A percentile compares a stretch with the other conserved stretches of the same genome.
These are phyloP conservation scores for Lodderomyces margitis DNA, from an alignment of 1,139 yeast genomes.

Conservation along the genomic window DNA sequence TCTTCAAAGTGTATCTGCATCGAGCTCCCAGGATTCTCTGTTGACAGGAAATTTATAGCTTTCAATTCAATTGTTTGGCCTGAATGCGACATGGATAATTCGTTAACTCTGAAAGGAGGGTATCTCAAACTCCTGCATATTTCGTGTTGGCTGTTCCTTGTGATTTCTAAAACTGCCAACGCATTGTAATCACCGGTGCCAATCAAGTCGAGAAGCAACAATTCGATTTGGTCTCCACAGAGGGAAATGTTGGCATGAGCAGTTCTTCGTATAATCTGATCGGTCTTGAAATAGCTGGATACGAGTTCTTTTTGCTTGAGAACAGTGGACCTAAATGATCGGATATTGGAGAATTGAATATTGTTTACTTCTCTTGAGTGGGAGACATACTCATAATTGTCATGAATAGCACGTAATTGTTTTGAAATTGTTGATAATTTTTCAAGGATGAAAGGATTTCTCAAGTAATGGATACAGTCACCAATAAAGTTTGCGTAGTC, in stretches of 20 bases:
- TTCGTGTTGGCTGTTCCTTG: neutral
- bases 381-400: conserved; percentile 17
- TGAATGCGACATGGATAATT: conserved; percentile 24
- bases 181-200: conserved; percentile 29
- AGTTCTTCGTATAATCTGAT: conserved; percentile 38
- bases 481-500: conserved; percentile 27
- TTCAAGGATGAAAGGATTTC: conserved; percentile 44
- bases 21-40: neutral
- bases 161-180: conserved; percentile 34
- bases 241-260: conserved; percentile 13
- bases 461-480: conserved; percentile 20
- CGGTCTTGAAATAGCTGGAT: conserved; percentile 39
- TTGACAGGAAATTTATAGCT: conserved; percentile 24
- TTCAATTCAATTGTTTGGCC: conserved; percentile 23
- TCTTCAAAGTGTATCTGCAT: conserved; percentile 19
- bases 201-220: conserved; percentile 31
- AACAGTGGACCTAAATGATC: conserved; percentile 23
- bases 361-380: conserved; percentile 26
- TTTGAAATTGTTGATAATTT: conserved; percentile 23
- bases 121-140: conserved; percentile 23
- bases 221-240: conserved; percentile 25
- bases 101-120: conserved; percentile 43
- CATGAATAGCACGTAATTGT: conserved; percentile 22
- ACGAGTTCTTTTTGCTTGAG: conserved; percentile 19
- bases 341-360: conserved; percentile 37